Percentiles rank a stretch among this genome's conserved stretches.
Evolutionary conservation across 2,329 filamentous ascomycete species (phyloP).

Genomic region (Fusarium algeriense): DNA sequence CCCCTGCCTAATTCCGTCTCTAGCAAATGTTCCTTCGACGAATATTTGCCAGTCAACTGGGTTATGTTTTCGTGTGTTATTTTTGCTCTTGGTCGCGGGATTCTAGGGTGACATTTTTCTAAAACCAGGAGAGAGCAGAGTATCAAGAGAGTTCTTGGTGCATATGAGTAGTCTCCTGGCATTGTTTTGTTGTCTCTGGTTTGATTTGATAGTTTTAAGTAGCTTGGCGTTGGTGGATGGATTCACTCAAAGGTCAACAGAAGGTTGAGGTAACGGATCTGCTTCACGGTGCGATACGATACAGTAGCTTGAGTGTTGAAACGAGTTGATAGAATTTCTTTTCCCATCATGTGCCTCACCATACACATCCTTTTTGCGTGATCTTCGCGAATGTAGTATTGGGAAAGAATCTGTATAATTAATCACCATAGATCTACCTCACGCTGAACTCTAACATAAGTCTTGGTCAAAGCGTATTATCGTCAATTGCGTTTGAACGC

Average conservation of each 20-base stretch:
- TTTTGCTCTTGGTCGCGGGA: slow-evolving; percentile 11
- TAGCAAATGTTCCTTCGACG: background rate
- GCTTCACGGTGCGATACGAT: slow-evolving; percentile 32
- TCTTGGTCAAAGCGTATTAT: background rate
- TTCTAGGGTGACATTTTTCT: slow-evolving; percentile 19
- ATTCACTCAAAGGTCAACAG: slow-evolving; percentile 33
- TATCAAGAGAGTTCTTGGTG: slow-evolving; percentile 17
- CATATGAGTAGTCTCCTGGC: slow-evolving; percentile 30
- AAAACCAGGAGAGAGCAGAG: slow-evolving; percentile 14
- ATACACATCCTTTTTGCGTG: background rate
- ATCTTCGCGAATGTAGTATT: background rate
- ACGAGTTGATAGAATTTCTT: slow-evolving; percentile 18
- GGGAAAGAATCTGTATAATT: too few relatives aligned
- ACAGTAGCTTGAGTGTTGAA: slow-evolving; percentile 39
- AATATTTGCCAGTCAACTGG: slow-evolving; percentile 16
- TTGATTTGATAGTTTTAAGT: slow-evolving; percentile 39
- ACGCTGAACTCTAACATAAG: background rate
- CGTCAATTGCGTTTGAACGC: slow-evolving; percentile 1
- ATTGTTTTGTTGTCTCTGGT: slow-evolving; percentile 15
- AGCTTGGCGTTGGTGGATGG: slow-evolving; percentile 48
- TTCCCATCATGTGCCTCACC: background rate
- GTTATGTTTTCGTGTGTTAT: slow-evolving; percentile 26
- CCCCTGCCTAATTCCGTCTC: slow-evolving; percentile 36
- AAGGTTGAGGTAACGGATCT: slow-evolving; percentile 21
- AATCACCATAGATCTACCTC: background rate